Evolutionary conservation across 129 eudicot genomes (phyloP), one percentile per base, ranked within the genome.

Genomic region (Artemisia tridentata): DNA sequence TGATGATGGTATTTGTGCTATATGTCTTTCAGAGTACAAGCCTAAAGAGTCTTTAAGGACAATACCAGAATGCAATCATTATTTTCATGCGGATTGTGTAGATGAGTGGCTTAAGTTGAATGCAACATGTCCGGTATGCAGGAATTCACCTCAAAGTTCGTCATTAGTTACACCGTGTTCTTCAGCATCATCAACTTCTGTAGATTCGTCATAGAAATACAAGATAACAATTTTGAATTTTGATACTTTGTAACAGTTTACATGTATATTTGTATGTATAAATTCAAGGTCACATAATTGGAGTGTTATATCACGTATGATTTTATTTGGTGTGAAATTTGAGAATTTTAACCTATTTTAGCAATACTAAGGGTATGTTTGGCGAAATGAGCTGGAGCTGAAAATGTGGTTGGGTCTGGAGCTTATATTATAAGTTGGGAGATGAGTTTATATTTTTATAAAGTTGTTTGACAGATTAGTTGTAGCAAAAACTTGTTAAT

Each of bases 71-170:
- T 92, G 98, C 55, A 84, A 86, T 21, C 98, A 92, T 68, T 89
- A 72, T 68, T 92, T 86, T 65, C 98, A 92, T 49, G 88, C 81
- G 0, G 81, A 80, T 0, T 92, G 98, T 67, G 81, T 92, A 5
- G 96, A 92, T 15, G 96, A 92, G 75, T 92, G 98, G 98, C 91
- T 92, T 2, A 75, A 69, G 62, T 76, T 92, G 58, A 89, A 92
- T 48, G 92, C 86, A 0, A 81, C 86, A 0, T 92, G 98, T 23
- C 98, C 98, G 1, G 79, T 92, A 61, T 92, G 98, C 46, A 72
- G 96, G 66, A 92, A 86, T 27, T 67, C 92, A 4, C 97, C 93
- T 0, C 80, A 82, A 51, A 78, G 79, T 23, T 69, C 81, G 2
- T 66, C 81, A 2, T 20, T 64, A 45, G 76, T 57, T 9, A 83